Evolutionary conservation across 2,329 filamentous ascomycete genomes (phyloP), one percentile per base, ranked within the genome.

Genomic region (Paracorniculantispora psalliotae): DNA sequence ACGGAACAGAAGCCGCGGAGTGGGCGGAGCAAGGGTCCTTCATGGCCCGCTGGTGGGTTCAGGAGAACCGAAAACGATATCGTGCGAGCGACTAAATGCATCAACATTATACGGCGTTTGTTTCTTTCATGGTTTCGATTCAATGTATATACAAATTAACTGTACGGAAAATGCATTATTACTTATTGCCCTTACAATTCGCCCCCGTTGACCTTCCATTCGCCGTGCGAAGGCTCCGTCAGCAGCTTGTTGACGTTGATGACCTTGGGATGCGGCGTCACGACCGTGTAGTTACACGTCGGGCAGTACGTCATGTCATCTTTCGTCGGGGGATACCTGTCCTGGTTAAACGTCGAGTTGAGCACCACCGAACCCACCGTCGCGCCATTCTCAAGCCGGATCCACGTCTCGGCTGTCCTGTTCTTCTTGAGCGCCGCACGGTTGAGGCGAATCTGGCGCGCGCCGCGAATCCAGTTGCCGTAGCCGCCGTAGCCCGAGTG

Each of bases 401-500:
- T 81, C 79, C 84, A 88, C 0, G 83, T 87, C 35, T 85, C 77
- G 0, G 83, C 70, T 39, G 77, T 75, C 21, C 72, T 63, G 13
- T 28, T 46, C 4, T 71, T 63, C 6, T 65, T 65, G 17, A 83
- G 65, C 23, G 69, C 69, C 1, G 72, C 67, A 43, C 81, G 73
- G 2, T 76, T 71, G 1, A 87, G 63, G 2, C 76, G 64, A 13
- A 88, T 71, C 63, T 87, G 81, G 1, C 85, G 75, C 4, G 79
- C 78, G 1, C 87, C 87, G 0, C 87, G 80, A 10, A 80, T 79
- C 82, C 82, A 88, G 48, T 77, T 75, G 0, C 86, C 84, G 64
- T 90, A 90, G 0, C 88, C 87, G 0, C 87, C 88, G 58, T 90
- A 90, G 0, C 88, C 87, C 0, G 84, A 81, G 63, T 87, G 86